Conservation (phyloP, 805 yeast species). For the Sungouiella blattae region DNA sequence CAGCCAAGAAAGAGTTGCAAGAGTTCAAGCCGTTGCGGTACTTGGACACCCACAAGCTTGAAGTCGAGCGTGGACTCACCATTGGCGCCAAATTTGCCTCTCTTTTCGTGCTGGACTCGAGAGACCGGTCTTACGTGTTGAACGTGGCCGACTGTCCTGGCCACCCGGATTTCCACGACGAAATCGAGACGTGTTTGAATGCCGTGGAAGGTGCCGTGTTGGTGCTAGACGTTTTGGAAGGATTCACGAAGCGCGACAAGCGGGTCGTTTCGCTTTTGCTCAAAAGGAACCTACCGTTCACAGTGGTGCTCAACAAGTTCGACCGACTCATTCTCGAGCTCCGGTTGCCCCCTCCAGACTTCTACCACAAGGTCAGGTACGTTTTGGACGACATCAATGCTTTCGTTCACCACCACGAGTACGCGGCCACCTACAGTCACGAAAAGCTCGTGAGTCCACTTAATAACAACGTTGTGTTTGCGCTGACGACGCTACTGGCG, state of each 20-base stretch:
- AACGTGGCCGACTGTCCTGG: slow-evolving; percentile 90
- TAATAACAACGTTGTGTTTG: slow-evolving; percentile 66
- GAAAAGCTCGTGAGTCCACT: slow-evolving; percentile 52
- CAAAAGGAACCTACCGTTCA: slow-evolving; percentile 47
- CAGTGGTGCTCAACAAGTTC: slow-evolving; percentile 70
- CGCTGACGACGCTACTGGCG: slow-evolving; percentile 60
- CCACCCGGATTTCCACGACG: slow-evolving; percentile 80
- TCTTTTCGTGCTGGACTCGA: slow-evolving; percentile 50
- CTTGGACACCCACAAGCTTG: slow-evolving; percentile 69
- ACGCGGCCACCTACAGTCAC: slow-evolving; percentile 23
- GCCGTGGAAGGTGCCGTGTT: slow-evolving; percentile 64
- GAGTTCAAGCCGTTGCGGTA: slow-evolving; percentile 53
- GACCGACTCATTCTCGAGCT: slow-evolving; percentile 84
- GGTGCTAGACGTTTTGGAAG: slow-evolving; percentile 85
- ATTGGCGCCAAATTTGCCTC: slow-evolving; percentile 62
- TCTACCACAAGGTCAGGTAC: slow-evolving; percentile 63
- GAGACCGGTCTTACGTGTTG: slow-evolving; percentile 50
- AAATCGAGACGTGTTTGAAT: slow-evolving; percentile 53
- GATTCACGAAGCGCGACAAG: slow-evolving; percentile 57
- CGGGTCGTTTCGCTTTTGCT: slow-evolving; percentile 51
- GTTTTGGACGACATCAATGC: slow-evolving; percentile 63
- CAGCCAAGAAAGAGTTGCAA: slow-evolving; percentile 27
- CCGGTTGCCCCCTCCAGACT: slow-evolving; percentile 67
- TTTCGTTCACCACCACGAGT: slow-evolving; percentile 37
- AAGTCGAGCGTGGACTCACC: slow-evolving; percentile 66